These are phyloP conservation scores for Lactifluus pinguis DNA, from an alignment of 768 basidiomycete genomes.

Conservation along the genomic window DNA sequence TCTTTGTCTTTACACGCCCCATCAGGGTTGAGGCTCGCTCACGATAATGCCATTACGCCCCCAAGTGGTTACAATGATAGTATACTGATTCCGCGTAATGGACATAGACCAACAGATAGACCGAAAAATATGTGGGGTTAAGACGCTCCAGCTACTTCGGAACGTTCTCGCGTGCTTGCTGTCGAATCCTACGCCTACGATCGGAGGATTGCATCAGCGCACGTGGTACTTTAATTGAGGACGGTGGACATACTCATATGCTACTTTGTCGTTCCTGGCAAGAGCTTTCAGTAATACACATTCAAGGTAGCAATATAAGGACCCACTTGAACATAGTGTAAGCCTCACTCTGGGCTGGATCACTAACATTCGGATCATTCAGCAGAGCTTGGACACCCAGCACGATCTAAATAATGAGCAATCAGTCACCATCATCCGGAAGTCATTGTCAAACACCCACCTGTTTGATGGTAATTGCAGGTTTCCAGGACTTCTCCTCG, in stretches of 20 bases:
- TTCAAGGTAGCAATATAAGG: background rate
- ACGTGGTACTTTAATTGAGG: background rate
- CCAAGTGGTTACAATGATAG: slow-evolving; percentile 9
- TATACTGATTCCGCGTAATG: slow-evolving; percentile 6
- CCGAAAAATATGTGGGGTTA: background rate
- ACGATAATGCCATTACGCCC: slow-evolving; percentile 5
- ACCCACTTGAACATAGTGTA: slow-evolving; percentile 98
- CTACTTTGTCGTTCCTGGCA: slow-evolving; percentile 80
- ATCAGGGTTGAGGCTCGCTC: background rate
- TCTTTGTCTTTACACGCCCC: background rate
- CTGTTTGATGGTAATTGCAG: slow-evolving; percentile 98
- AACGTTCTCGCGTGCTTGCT: slow-evolving; percentile 83
- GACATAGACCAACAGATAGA: slow-evolving; percentile 10
- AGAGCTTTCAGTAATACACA: slow-evolving; percentile 2
- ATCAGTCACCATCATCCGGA: background rate
- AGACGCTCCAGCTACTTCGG: slow-evolving; percentile 50
- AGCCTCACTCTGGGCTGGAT: slow-evolving; percentile 97
- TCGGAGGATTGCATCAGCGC: background rate
- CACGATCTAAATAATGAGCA: slow-evolving; percentile 53
- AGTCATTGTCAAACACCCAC: slow-evolving; percentile 31
- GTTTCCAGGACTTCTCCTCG: slow-evolving; percentile 99
- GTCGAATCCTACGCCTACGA: slow-evolving; percentile 62
- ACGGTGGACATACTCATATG: slow-evolving; percentile 70
- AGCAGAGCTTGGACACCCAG: slow-evolving; percentile 94
- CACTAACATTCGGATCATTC: slow-evolving; percentile 92